Base-by-base conservation (phyloP, 2,329 filamentous ascomycete genomes). In the Aspergillus sp. region DNA sequence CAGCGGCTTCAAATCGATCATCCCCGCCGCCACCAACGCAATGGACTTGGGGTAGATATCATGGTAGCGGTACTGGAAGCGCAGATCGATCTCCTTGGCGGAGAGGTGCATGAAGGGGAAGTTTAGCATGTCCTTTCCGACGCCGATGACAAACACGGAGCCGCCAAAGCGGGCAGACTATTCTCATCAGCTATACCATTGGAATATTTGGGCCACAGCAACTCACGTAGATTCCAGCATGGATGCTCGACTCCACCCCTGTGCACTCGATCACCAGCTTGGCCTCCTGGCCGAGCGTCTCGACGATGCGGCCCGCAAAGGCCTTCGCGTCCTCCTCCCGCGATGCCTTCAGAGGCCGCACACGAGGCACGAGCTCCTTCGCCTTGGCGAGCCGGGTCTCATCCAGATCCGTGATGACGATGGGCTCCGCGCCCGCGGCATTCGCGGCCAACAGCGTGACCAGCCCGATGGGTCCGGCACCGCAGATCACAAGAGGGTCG, bases 1-100 rank as follows among this genome's bases (percentile, higher is more conserved):
- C 25, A 73, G 56, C 36, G 69, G 69, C 53, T 73, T 71, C 49
- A 74, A 45, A 49, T 73, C 62, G 44, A 74, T 68, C 43, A 74
- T 51, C 0, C 72, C 71, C 42, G 71, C 67, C 4, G 63, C 64
- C 1, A 71, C 67, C 11, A 63, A 29, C 6, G 40, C 36, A 13
- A 63, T 64, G 2, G 60, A 53, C 53, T 63, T 63, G 17, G 55
- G 58, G n/a, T 61, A 61, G 17, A 61, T 60, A 42, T 61, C 59
- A 11, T 61, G 59, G 10, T 60, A 61, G 4, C 59, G 46, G 23
- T 59, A 59, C 41, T 59, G 57, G 48, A 59, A 58, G 10, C 51
- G 46, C 25, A 61, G 45, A 23, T 61, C 54, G 14, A 61, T 61
- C 41, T 61, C 57, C 23, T 53, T 55, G 11, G 57, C 52, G 1